Evolutionary conservation across 306 rosid genomes (phyloP).

Genomic region (Cucurbita ficifolia): DNA sequence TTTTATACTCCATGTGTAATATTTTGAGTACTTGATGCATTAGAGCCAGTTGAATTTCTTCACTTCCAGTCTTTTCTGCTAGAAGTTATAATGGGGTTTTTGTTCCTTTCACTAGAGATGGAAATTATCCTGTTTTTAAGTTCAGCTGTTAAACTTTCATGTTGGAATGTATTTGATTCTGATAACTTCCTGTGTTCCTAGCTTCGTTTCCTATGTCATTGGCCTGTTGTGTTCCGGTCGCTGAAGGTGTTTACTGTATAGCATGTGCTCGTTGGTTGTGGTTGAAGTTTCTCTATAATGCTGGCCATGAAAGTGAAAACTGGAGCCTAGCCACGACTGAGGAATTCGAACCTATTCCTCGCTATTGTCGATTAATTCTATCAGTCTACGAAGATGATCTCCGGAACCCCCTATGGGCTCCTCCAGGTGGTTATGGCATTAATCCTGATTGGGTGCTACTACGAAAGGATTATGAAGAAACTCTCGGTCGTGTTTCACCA

Average conservation of each 20-base stretch:
- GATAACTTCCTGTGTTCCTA: background rate
- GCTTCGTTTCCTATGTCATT: slow-evolving; percentile 49
- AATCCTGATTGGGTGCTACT: slow-evolving; percentile 64
- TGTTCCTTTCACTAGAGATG: background rate
- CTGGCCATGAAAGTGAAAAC: slow-evolving; percentile 86
- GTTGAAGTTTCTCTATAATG: slow-evolving; percentile 71
- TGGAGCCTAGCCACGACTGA: slow-evolving; percentile 74
- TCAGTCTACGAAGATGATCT: slow-evolving; percentile 69
- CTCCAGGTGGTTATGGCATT: slow-evolving; percentile 76
- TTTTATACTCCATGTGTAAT: background rate
- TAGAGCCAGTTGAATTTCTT: slow-evolving; percentile 1
- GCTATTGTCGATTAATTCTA: slow-evolving; percentile 56
- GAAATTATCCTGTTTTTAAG: background rate
- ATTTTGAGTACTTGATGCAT: background rate
- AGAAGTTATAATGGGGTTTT: background rate
- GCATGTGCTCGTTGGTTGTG: slow-evolving; percentile 90
- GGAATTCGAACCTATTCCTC: slow-evolving; percentile 88
- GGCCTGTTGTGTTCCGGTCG: slow-evolving; percentile 65
- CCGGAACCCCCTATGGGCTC: slow-evolving; percentile 70
- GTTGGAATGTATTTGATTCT: background rate
- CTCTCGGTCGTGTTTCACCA: slow-evolving; percentile 59
- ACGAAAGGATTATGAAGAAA: slow-evolving; percentile 48
- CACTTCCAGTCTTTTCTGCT: background rate
- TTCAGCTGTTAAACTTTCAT: background rate
- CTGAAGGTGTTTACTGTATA: slow-evolving; percentile 82